A percentile compares a stretch with the other conserved stretches of the same genome.
Conservation (phyloP, 306 rosid genomes). For the Pueraria montana region DNA sequence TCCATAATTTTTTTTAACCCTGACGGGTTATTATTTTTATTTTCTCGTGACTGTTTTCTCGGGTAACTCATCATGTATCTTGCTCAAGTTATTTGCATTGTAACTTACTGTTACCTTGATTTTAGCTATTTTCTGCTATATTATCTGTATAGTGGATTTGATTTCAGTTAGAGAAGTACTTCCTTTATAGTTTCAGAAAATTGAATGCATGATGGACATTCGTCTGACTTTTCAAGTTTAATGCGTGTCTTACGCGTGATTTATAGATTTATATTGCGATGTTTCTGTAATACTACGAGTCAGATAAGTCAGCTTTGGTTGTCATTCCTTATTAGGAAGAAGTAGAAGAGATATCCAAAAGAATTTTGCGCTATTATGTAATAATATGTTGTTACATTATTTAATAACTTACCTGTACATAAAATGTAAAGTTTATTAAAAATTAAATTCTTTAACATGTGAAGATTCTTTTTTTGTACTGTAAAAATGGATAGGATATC, state of each 20-base stretch:
- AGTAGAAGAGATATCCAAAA: no score
- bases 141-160: conserved; percentile 47
- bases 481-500: not conserved
- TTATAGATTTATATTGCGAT: no score
- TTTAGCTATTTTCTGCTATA: conserved; percentile 42
- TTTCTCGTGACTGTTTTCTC: conserved; percentile 20
- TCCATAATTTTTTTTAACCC: conserved; percentile 40
- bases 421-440: no score
- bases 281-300: no score
- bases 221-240: conserved; percentile 14
- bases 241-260: not conserved
- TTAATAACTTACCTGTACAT: no score
- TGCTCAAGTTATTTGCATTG: conserved; percentile 52
- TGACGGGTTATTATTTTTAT: conserved; percentile 31
- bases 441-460: no score
- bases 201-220: not conserved
- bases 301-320: no score
- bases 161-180: conserved; percentile 25
- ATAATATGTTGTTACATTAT: no score
- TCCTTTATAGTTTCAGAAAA: conserved; percentile 37
- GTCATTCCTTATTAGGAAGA: no score
- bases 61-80: conserved; percentile 43
- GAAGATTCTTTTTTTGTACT: no score
- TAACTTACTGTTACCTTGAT: conserved; percentile 45
- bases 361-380: no score